Evolutionary conservation across 441 rosid species (phyloP).

Genomic region (Arabidopsis hybrid): DNA sequence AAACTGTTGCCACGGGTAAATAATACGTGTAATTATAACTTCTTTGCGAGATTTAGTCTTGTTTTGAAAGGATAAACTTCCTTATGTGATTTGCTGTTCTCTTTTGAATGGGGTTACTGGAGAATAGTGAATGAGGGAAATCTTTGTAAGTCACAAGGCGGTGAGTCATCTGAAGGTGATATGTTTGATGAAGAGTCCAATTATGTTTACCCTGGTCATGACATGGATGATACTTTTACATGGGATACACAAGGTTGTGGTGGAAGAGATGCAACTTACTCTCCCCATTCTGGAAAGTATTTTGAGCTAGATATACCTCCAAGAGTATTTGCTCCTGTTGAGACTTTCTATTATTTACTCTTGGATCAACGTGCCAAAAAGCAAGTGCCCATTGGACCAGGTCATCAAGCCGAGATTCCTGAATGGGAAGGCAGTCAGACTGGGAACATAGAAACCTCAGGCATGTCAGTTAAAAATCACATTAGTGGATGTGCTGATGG

Average conservation of each 20-base stretch:
- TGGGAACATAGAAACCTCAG: constrained; percentile 26
- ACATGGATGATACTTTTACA: constrained; percentile 33
- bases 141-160: constrained; percentile 43
- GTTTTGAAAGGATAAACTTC: not conserved
- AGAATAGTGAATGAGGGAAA: constrained; percentile 49
- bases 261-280: constrained; percentile 47
- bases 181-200: constrained; percentile 43
- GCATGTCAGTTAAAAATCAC: constrained; percentile 2
- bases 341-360: constrained; percentile 50
- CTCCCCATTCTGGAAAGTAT: constrained; percentile 47
- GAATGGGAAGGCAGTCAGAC: constrained; percentile 48
- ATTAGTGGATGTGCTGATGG: constrained; percentile 18
- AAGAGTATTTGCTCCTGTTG: constrained; percentile 46
- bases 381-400: constrained; percentile 65
- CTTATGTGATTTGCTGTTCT: constrained; percentile 18
- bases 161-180: constrained; percentile 43
- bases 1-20: constrained; percentile 48
- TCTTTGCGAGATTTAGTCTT: constrained; percentile 14
- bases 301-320: constrained; percentile 44
- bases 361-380: constrained; percentile 54
- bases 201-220: constrained; percentile 44
- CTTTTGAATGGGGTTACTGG: constrained; percentile 30
- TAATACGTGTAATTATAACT: constrained; percentile 8
- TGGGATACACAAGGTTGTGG: constrained; percentile 39
- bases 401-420: constrained; percentile 66